A percentile compares a stretch with the other conserved stretches of the same genome.
Evolutionary conservation across 768 basidiomycete genomes (phyloP).

Genomic region (Neoboletus magnificus): DNA sequence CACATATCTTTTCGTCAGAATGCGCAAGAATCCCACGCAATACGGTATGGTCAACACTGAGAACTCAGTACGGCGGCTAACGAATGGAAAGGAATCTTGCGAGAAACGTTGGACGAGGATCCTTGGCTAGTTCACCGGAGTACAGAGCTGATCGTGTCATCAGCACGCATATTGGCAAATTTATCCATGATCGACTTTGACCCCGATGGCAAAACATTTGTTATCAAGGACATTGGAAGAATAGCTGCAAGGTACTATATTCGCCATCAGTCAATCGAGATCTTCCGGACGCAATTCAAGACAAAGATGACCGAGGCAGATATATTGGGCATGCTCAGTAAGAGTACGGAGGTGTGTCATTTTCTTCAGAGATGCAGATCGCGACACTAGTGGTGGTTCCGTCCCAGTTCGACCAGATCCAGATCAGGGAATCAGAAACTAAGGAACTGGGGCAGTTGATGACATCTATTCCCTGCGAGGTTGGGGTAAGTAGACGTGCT

Average conservation of each 20-base stretch:
- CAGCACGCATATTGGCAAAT: slow-evolving; percentile 64
- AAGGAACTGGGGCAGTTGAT: slow-evolving; percentile 75
- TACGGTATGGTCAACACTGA: slow-evolving; percentile 54
- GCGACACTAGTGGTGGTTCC: background rate
- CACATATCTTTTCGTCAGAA: slow-evolving; percentile 93
- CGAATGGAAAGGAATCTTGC: slow-evolving; percentile 57
- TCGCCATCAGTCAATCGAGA: slow-evolving; percentile 76
- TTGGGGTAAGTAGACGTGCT: slow-evolving; percentile 50
- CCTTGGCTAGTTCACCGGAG: slow-evolving; percentile 70
- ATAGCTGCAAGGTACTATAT: slow-evolving; percentile 98
- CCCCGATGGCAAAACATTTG: slow-evolving; percentile 50
- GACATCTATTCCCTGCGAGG: slow-evolving; percentile 72
- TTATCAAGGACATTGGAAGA: slow-evolving; percentile 86
- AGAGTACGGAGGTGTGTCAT: slow-evolving; percentile 78
- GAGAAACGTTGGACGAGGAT: slow-evolving; percentile 66
- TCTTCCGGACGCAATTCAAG: slow-evolving; percentile 77
- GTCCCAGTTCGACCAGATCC: slow-evolving; percentile 86
- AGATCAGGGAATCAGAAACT: slow-evolving; percentile 85
- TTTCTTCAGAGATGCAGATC: background rate
- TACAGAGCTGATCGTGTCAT: slow-evolving; percentile 58
- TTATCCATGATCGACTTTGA: slow-evolving; percentile 84
- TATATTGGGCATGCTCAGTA: slow-evolving; percentile 78
- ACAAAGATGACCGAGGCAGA: slow-evolving; percentile 92
- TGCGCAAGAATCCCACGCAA: slow-evolving; percentile 85
- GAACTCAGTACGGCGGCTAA: background rate